Conservation (phyloP, 352 stramenopile species). For the Globisporangium spiculum region DNA sequence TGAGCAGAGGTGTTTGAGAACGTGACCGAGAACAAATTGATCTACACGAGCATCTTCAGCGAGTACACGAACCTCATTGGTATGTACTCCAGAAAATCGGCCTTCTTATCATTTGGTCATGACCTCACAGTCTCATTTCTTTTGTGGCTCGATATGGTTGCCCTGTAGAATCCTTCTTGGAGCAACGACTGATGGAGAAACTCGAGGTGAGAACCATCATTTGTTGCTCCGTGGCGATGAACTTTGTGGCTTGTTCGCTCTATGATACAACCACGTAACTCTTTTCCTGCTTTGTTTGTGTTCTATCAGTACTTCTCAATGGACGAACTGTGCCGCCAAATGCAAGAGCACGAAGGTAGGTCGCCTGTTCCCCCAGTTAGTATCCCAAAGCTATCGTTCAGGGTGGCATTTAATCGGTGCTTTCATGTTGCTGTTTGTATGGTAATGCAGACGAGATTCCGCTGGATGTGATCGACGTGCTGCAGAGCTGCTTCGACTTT, state of each 20-base stretch:
- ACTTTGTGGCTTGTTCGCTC: neutral
- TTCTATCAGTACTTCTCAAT: conserved; percentile 70
- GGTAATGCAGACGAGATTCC: conserved; percentile 59
- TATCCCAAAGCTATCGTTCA: neutral
- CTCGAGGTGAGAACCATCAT: conserved; percentile 40
- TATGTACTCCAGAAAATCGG: conserved; percentile 19
- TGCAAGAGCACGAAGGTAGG: conserved; percentile 78
- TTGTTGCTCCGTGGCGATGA: neutral
- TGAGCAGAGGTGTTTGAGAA: conserved; percentile 77
- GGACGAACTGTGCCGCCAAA: conserved; percentile 73
- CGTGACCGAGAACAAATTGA: conserved; percentile 80
- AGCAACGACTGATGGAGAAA: conserved; percentile 55
- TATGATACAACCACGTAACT: neutral
- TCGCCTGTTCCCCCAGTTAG: neutral
- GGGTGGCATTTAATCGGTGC: neutral
- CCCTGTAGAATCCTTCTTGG: conserved; percentile 59
- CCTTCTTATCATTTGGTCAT: neutral
- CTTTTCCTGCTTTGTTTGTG: neutral
- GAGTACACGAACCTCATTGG: conserved; percentile 80
- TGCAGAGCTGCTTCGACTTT: conserved; percentile 82
- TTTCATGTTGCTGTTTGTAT: neutral
- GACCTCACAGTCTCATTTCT: neutral
- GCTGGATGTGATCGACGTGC: conserved; percentile 72
- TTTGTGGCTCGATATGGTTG: neutral
- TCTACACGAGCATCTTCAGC: conserved; percentile 79